phyloP scores from a whole-genome alignment of 192 early-diverging fungal species.

The Nowakowskiella sp. region DNA sequence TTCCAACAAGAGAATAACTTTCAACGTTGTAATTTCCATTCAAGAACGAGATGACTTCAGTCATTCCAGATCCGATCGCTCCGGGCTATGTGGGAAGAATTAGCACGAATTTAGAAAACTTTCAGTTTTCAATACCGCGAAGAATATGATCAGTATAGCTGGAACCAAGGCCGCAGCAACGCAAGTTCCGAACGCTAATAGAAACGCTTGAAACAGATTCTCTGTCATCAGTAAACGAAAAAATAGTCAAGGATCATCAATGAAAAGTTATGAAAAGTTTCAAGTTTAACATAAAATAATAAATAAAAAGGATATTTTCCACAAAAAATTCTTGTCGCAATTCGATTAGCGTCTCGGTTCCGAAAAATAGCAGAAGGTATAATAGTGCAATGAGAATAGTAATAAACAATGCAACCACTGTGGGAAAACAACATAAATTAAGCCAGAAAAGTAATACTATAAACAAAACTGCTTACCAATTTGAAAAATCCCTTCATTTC shows the following conservation, averaged over 20 bases:
- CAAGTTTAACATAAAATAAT: too few species aligned
- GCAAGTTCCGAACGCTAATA: conserved; percentile 22
- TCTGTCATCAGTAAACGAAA: conserved; percentile 9
- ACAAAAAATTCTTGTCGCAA: conserved; percentile 12
- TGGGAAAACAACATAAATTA: background rate
- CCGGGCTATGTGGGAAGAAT: conserved; percentile 12
- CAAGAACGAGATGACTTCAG: conserved; percentile 26
- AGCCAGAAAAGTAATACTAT: conserved; percentile 11
- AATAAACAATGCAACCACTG: conserved; percentile 12
- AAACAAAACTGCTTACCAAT: too few species aligned
- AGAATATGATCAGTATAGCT: conserved; percentile 14
- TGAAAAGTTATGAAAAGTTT: too few species aligned
- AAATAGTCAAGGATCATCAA: too few species aligned
- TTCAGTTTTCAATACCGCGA: conserved; percentile 1
- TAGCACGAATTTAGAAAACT: background rate
- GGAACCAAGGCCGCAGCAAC: conserved; percentile 14
- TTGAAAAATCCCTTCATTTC: too few species aligned
- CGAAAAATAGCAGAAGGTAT: conserved; percentile 16
- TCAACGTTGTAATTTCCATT: conserved; percentile 20
- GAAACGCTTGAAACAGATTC: conserved; percentile 7
- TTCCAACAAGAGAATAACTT: conserved; percentile 8
- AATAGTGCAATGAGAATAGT: conserved; percentile 12
- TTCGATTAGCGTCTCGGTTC: conserved; percentile 22
- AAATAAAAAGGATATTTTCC: too few species aligned
- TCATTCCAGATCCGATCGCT: conserved; percentile 29